phyloP scores from a whole-genome alignment of 139 green algal genomes.

The Yamagishiella unicocca region DNA sequence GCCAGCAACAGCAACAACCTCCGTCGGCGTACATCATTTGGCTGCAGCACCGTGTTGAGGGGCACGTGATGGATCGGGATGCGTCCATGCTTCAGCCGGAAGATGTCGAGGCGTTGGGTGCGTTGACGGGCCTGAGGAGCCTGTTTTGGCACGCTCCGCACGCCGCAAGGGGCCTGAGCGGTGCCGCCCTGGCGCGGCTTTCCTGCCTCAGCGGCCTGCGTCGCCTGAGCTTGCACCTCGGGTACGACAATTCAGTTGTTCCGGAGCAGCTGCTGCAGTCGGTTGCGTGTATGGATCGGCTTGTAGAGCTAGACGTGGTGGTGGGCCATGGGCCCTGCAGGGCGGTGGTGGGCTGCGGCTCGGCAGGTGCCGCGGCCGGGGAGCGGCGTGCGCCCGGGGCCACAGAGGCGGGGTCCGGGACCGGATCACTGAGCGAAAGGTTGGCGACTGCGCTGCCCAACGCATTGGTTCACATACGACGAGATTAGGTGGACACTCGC shows the following conservation, averaged over 20 bases:
- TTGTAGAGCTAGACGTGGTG: conserved; percentile 5
- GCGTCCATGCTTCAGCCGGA: background rate
- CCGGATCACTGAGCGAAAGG: background rate
- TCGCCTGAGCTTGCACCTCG: conserved; percentile 1
- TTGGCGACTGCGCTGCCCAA: background rate
- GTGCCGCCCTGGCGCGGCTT: background rate
- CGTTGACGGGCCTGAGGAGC: background rate
- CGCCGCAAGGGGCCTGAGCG: background rate
- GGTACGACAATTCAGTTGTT: background rate
- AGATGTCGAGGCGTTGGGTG: background rate
- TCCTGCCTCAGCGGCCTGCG: background rate
- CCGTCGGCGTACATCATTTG: too few species aligned
- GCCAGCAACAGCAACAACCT: background rate
- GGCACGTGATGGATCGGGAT: background rate
- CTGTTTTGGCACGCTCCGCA: conserved; percentile 2
- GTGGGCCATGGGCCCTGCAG: conserved; percentile 2
- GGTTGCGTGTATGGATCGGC: background rate
- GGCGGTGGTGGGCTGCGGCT: background rate
- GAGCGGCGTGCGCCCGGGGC: too few species aligned
- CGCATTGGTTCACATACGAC: background rate
- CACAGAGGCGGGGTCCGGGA: background rate
- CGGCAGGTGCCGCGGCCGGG: too few species aligned
- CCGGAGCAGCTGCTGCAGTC: background rate
- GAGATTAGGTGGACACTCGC: too few species aligned
- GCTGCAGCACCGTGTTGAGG: background rate